These are phyloP conservation scores for Allium fistulosum DNA, from an alignment of 106 monocot species.

Conservation along the genomic window DNA sequence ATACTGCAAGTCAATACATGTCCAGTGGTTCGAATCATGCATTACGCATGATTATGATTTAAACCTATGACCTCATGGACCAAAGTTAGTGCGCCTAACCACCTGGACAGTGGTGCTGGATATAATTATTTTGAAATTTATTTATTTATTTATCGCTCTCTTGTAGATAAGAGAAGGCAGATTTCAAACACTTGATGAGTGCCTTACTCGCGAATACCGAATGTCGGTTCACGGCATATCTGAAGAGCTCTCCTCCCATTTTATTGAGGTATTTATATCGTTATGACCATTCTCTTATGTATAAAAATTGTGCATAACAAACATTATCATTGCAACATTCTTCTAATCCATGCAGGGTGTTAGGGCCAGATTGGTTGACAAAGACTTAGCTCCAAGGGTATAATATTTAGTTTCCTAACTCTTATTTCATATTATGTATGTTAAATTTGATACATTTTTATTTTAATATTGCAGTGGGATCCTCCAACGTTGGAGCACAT, in stretches of 20 bases:
- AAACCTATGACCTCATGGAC: no score
- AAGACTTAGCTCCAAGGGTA: conserved; percentile 87
- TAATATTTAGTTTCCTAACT: not conserved
- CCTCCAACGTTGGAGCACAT: conserved; percentile 66
- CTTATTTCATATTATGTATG: no score
- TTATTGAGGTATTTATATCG: conserved; percentile 52
- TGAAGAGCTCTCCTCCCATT: conserved; percentile 52
- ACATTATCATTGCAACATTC: no score
- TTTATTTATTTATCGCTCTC: not conserved
- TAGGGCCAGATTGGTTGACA: conserved; percentile 67
- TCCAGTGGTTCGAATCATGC: no score
- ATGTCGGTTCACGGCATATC: conserved; percentile 86
- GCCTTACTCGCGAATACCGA: conserved; percentile 82
- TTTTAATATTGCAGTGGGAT: conserved; percentile 65
- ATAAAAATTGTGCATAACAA: no score
- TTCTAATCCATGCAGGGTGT: conserved; percentile 50
- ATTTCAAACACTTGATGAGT: conserved; percentile 88
- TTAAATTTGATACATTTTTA: not conserved
- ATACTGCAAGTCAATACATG: no score
- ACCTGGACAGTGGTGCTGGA: no score
- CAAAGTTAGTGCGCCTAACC: no score
- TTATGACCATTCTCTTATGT: not conserved
- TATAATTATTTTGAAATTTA: no score
- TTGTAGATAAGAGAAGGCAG: conserved; percentile 82
- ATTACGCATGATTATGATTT: no score